These are phyloP conservation scores for Saccharomycopsis lassenensis DNA, from an alignment of 805 yeast species.

Conservation along the genomic window DNA sequence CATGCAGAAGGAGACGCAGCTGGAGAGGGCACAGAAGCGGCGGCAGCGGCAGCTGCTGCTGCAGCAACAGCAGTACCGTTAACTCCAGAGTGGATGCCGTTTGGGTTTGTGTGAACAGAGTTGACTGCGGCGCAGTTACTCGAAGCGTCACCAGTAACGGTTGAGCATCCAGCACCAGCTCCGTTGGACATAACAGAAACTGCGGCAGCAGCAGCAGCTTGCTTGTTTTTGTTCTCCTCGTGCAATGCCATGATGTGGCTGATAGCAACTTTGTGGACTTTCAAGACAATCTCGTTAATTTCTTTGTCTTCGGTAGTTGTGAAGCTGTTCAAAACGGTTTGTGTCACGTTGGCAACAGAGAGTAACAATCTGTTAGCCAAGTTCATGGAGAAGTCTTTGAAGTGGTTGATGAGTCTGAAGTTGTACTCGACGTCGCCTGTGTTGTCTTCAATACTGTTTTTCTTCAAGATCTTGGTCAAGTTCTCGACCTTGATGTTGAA, in stretches of 20 bases:
- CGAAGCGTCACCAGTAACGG: too few relatives aligned
- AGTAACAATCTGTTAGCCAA: slow-evolving; percentile 34
- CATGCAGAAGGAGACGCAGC: slow-evolving; percentile 1
- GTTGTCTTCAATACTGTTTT: slow-evolving; percentile 35
- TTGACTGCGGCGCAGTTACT: slow-evolving; percentile 1
- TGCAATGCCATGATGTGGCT: slow-evolving; percentile 18
- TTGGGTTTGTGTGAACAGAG: not conserved
- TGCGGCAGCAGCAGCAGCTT: not conserved
- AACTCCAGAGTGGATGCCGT: not conserved
- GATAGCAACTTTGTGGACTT: slow-evolving; percentile 18
- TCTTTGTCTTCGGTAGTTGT: slow-evolving; percentile 12
- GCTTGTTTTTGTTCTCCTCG: slow-evolving; percentile 15
- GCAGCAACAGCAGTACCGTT: not conserved
- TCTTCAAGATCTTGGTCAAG: slow-evolving; percentile 36
- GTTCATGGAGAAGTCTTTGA: slow-evolving; percentile 38
- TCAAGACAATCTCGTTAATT: slow-evolving; percentile 13
- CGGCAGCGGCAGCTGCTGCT: too few relatives aligned
- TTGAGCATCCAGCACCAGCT: too few relatives aligned
- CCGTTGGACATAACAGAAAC: too few relatives aligned
- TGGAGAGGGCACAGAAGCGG: too few relatives aligned
- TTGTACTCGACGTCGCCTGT: slow-evolving; percentile 22
- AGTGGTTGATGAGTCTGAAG: slow-evolving; percentile 31
- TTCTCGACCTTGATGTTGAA: slow-evolving; percentile 37
- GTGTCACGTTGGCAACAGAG: slow-evolving; percentile 18
- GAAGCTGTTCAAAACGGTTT: slow-evolving; percentile 14